Evolutionary conservation across 306 rosid genomes (phyloP), one percentile per base, ranked within the genome.

Genomic region (Morella rubra): DNA sequence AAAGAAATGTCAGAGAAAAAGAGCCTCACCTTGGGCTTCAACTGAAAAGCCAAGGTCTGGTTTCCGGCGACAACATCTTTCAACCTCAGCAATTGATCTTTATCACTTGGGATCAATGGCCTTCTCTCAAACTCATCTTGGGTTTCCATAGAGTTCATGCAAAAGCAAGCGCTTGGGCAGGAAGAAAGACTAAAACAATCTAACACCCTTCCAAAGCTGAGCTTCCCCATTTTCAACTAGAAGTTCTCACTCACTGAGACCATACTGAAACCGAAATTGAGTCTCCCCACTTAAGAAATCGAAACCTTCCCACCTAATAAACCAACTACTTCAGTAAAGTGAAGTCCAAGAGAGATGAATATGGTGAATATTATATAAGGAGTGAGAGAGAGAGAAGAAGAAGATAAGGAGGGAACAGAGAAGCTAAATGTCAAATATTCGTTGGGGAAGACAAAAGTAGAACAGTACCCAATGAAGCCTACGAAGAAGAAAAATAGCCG

Each of bases 21-120:
- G 13, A 80, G 46, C 10, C 45, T 77, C 13, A 92, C 97, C 93
- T 90, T 89, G 14, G 97, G 99, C 86, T 90, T 92, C 81, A 92
- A 79, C 78, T 92, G 97, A 80, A 89, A 95, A 51, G 97, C 97
- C 88, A 95, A 60, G 62, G 98, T 95, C 71, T 92, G 96, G 8
- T 87, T 89, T 58, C 89, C 97, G 64, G 80, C 68, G 42, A 92
- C 97, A 14, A 87, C 92, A 79, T 95, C 97, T 83, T 89, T 92
- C 80, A 92, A 79, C 73, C 88, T 92, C 16, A 80, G 86, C 69
- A 76, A 67, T 74, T 85, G 85, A 44, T 81, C 83, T 62, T n/a
- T 80, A 50, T 80, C 87, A 74, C 83, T 69, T 44, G 80, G 52
- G 3, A 92, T 71, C 79, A 92, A 83, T 19, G 96, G 81, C 44